Base-by-base conservation (phyloP, 352 stramenopile species). In the Achlya hypogyna region DNA sequence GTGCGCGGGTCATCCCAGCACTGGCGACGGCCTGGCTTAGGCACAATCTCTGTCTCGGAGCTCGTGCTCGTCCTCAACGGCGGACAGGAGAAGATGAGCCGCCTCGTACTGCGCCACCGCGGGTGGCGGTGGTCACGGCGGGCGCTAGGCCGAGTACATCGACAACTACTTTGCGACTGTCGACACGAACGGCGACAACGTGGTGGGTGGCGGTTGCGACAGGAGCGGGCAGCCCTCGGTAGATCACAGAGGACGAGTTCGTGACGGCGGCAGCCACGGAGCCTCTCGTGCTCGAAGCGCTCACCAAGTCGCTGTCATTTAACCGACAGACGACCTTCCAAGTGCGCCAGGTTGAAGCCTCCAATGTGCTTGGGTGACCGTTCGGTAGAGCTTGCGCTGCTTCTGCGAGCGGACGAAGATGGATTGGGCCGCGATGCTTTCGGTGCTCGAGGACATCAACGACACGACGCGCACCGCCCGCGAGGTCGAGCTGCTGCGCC, bases 141-240 rank as follows among this genome's bases (percentile, higher is more conserved):
- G 10, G 53, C 72, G 76, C 22, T 75, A 83, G 68, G 72, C 79
- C 31, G 76, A 79, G 69, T 79, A 72, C 53, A 71, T 83, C 1
- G 76, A 83, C 45, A 72, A 83, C 38, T 81, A 81, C 51, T 83
- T 83, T 65, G 69, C 70, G 23, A 72, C 71, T 51, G 72, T 78
- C 20, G 73, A 79, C 62, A 64, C 77, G 28, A 69, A 67, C 4
- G 72, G 76, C 35, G 74, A 77, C 27, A 71, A 40, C 18, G 71
- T 62, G 4, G 54, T 64, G 12, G 14, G 51, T 34, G 6, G 16
- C 3, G 10, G 47, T 8, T 53, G 28, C 10, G 28, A 53, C 1
- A 10, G 23, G 28, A 22, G 22, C 28, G 18, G 22, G 47, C 9
- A 14, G 25, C 25, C 12, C 6, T 6, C 2, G 14, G 25, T 64